phyloP scores from a whole-genome alignment of 2,329 filamentous ascomycete genomes.

The Fusarium protoensiforme region DNA sequence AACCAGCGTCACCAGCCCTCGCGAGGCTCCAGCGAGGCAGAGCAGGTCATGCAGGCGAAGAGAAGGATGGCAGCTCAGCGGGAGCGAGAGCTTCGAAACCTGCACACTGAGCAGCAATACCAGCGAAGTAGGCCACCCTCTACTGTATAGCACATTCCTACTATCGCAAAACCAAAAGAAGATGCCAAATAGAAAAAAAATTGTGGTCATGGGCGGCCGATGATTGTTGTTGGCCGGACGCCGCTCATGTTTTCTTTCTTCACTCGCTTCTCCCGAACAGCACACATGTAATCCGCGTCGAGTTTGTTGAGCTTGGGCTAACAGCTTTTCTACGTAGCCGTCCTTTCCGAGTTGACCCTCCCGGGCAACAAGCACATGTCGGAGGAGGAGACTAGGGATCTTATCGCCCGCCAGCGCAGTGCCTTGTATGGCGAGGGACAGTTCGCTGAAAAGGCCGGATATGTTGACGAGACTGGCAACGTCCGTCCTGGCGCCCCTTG shows the following conservation, averaged over 20 bases:
- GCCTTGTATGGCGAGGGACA: constrained; percentile 86
- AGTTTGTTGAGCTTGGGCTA: constrained; percentile 50
- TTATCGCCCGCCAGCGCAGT: constrained; percentile 95
- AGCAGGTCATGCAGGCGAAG: constrained; percentile 99
- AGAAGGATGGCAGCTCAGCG: constrained; percentile 98
- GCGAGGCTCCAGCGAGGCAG: constrained; percentile 87
- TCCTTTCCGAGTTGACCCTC: constrained; percentile 58
- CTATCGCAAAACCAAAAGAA: constrained; percentile 46
- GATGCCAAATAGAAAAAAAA: constrained; percentile 54
- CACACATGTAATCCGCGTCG: constrained; percentile 41
- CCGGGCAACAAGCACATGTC: constrained; percentile 81
- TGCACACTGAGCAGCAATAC: constrained; percentile 99
- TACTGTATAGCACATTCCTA: constrained; percentile 72
- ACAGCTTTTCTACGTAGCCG: constrained; percentile 59
- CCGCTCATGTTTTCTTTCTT: constrained; percentile 40
- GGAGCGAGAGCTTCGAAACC: constrained; percentile 98
- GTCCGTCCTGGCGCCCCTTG: constrained; percentile 74
- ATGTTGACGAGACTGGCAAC: constrained; percentile 74
- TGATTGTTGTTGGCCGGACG: constrained; percentile 34
- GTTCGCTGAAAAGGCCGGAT: constrained; percentile 74
- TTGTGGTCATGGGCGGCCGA: constrained; percentile 42
- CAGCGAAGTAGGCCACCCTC: constrained; percentile 96
- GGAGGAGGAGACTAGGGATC: constrained; percentile 94
- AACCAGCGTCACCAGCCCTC: constrained; percentile 90
- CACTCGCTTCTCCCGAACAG: constrained; percentile 35